phyloP scores from a whole-genome alignment of 441 rosid genomes.

The Corymbia citriodora region DNA sequence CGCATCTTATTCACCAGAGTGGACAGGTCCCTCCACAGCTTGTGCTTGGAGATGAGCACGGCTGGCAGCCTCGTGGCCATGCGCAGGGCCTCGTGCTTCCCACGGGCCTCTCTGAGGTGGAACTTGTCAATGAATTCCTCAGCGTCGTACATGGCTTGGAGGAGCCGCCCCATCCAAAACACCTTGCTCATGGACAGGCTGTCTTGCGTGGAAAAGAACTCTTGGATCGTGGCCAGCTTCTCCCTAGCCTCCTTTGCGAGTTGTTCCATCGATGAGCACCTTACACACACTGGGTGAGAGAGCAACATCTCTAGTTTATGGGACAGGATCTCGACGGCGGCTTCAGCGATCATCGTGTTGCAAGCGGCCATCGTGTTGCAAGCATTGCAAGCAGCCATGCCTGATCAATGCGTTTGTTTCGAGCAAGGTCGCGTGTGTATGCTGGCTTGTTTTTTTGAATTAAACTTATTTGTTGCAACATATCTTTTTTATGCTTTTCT shows the following conservation, averaged over 20 bases:
- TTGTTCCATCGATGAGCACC: not conserved
- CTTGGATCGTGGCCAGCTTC: not conserved
- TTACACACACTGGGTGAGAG: not conserved
- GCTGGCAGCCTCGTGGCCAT: not conserved
- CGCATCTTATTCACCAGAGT: not conserved
- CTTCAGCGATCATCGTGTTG: not conserved
- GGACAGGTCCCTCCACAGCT: not conserved
- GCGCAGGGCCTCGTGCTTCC: not conserved
- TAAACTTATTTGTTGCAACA: not conserved
- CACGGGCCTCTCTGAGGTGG: not conserved
- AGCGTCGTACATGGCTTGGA: not conserved
- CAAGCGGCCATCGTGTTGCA: accelerated
- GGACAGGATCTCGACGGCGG: not conserved
- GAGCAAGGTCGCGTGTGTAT: not conserved
- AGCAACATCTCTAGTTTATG: not conserved
- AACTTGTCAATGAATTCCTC: not conserved
- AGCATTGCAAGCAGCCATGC: not conserved
- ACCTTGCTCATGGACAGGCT: not conserved
- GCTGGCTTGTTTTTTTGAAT: not conserved
- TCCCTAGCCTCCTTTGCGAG: not conserved
- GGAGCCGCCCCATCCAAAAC: not conserved
- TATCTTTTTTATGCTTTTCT: not conserved
- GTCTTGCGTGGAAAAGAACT: not conserved
- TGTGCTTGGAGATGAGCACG: not conserved
- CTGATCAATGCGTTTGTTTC: not conserved